Evolutionary conservation across 306 rosid species (phyloP).

Genomic region (Fragaria nilgerrensis): DNA sequence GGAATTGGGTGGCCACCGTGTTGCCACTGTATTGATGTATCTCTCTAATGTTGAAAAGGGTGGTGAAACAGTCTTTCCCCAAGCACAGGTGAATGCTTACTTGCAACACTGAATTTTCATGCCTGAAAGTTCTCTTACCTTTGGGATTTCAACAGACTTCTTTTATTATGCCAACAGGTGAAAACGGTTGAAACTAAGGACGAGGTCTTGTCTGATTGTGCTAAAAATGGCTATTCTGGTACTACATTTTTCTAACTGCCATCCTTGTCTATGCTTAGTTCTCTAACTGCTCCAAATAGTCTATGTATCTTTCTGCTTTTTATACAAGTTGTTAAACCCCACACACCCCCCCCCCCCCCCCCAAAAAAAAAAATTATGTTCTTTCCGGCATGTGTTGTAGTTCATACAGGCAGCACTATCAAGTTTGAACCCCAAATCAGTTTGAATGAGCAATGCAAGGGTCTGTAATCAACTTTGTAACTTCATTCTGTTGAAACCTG

Average conservation of each 20-base stretch:
- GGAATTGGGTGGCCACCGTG: conserved; percentile 77
- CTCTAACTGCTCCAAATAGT: neutral
- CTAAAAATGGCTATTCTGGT: conserved; percentile 84
- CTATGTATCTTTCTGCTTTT: neutral
- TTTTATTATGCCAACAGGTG: conserved; percentile 33
- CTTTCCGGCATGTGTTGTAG: neutral
- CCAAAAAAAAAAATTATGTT: too few species aligned
- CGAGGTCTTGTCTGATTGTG: conserved; percentile 66
- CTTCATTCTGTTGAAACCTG: neutral
- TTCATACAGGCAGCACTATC: neutral
- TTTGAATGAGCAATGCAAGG: neutral
- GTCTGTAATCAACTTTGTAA: neutral
- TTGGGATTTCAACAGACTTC: neutral
- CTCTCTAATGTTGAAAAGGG: conserved; percentile 82
- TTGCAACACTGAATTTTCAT: neutral
- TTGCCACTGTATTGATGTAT: conserved; percentile 94
- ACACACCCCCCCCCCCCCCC: too few species aligned
- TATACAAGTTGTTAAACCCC: too few species aligned
- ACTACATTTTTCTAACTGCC: conserved; percentile 15
- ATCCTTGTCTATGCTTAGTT: neutral
- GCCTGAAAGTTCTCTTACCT: neutral
- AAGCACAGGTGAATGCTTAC: conserved; percentile 52
- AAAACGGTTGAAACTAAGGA: conserved; percentile 47
- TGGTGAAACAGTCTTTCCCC: conserved; percentile 91
- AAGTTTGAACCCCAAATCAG: neutral